Percentiles rank a stretch among this genome's conserved stretches.
Conservation (phyloP, 495 filamentous ascomycete genomes). For the Hapsidospora chrysogenum region DNA sequence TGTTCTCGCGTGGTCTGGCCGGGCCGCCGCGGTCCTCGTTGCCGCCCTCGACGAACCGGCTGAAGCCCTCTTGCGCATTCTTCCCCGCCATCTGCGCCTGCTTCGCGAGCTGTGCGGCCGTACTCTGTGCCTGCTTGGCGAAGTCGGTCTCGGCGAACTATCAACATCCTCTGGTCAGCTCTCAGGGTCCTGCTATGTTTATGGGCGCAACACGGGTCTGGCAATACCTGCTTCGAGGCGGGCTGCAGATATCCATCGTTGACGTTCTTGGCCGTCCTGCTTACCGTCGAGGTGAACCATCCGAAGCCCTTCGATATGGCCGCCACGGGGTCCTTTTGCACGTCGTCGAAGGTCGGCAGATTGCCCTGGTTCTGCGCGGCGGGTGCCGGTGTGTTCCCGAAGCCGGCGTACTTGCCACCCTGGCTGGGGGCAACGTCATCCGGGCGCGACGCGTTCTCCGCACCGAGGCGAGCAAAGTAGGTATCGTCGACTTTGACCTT, state of each 20-base stretch:
- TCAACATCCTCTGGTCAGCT: not conserved
- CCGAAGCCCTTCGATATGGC: slow-evolving; percentile 85
- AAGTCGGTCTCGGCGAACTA: slow-evolving; percentile 79
- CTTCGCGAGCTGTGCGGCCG: slow-evolving; percentile 50
- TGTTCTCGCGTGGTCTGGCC: not conserved
- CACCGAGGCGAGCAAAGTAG: slow-evolving; percentile 74
- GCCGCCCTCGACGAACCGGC: slow-evolving; percentile 57
- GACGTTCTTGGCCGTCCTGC: slow-evolving; percentile 72
- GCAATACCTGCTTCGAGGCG: slow-evolving; percentile 59
- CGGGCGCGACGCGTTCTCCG: slow-evolving; percentile 59
- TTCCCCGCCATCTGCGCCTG: slow-evolving; percentile 42
- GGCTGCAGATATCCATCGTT: slow-evolving; percentile 85
- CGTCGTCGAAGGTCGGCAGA: slow-evolving; percentile 56
- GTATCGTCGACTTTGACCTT: slow-evolving; percentile 58
- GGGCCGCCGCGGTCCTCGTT: slow-evolving; percentile 18
- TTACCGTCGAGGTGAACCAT: slow-evolving; percentile 77
- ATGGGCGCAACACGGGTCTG: not conserved
- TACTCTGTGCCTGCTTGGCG: slow-evolving; percentile 58
- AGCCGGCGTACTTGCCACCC: slow-evolving; percentile 83
- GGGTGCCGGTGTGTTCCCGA: slow-evolving; percentile 53
- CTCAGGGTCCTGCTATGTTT: not conserved
- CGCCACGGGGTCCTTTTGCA: slow-evolving; percentile 79
- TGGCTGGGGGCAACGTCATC: slow-evolving; percentile 66
- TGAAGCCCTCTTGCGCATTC: slow-evolving; percentile 60
- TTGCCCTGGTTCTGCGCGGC: slow-evolving; percentile 17